Evolutionary conservation across 2,329 filamentous ascomycete genomes (phyloP), one percentile per base, ranked within the genome.

Genomic region (Fusarium napiforme): DNA sequence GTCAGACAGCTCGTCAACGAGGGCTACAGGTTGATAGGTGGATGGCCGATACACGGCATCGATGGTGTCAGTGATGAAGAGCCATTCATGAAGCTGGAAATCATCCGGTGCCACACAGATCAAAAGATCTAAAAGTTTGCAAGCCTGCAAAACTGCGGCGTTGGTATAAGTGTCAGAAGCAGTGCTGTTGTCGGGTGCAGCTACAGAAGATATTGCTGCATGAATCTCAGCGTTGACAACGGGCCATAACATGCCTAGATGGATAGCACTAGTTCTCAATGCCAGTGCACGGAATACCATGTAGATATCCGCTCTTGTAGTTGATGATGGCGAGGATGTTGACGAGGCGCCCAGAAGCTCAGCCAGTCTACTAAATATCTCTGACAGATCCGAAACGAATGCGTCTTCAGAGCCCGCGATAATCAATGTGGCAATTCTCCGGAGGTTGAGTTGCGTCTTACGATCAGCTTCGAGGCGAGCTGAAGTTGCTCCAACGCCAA

Each of bases 81-180:
- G 89, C 96, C 96, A 99, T 84, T 98, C 94, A 78, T 97, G 93
- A n/a, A 98, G 89, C 82, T 98, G 96, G 83, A 98, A 99, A 81
- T 99, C 96, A 75, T 99, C 96, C 0, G 95, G 96, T 9, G 93
- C 92, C 12, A 95, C 87, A 47, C 94, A 92, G 19, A 98, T 88
- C n/a, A 99, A 86, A 26, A 95, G 86, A 78, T 99, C 96, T 7
- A 99, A 88, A 7, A 99, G 87, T 80, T 98, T 99, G 84, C 95
- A 98, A 1, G 95, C 95, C 81, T 99, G 96, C 7, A 99, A 84
- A 21, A 98, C 85, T 5, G 93, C 91, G 5, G 90, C 84, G 74
- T 94, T 93, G 78, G 90, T 93, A 82, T 94, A 97, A 16, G 89
- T 92, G 30, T 96, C 93, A 11, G 88, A 87, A 18, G 90, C 83